phyloP scores from a whole-genome alignment of 148 eudicot species.

The Rhododendron ovatum region DNA sequence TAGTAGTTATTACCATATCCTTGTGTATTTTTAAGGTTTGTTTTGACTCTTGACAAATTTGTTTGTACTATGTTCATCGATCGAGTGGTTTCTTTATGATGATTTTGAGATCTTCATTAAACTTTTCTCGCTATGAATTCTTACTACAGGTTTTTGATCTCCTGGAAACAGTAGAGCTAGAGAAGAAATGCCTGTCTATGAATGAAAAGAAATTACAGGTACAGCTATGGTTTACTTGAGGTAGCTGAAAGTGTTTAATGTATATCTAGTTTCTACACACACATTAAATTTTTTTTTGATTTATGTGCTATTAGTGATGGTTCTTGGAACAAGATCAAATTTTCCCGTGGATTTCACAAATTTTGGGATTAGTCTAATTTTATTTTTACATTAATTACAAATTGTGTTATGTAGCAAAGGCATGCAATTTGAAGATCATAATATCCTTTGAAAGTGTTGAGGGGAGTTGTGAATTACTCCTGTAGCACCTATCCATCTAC shows the following conservation, averaged over 20 bases:
- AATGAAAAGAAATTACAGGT: neutral
- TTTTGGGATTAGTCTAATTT: neutral
- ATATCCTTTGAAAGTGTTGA: neutral
- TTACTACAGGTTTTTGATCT: no score
- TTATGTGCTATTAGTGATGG: no score
- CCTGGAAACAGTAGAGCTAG: no score
- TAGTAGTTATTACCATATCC: slow-evolving; percentile 41
- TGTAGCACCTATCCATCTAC: neutral
- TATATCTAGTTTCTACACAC: no score
- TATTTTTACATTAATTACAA: no score
- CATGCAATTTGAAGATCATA: neutral
- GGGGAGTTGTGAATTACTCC: neutral
- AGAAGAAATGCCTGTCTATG: neutral
- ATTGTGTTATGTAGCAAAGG: no score
- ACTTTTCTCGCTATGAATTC: slow-evolving; percentile 11
- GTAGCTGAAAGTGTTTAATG: no score
- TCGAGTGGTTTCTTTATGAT: neutral
- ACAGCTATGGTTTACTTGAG: no score
- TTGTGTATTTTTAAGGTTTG: slow-evolving; percentile 86
- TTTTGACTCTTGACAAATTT: neutral
- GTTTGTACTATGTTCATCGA: no score
- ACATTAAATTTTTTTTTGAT: no score
- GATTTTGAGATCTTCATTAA: neutral
- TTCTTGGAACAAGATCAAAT: no score
- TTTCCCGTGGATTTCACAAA: no score